These are phyloP conservation scores for Sphagnum tenellum DNA, from an alignment of 225 moss, liverwort and hornwort species.

Conservation along the genomic window DNA sequence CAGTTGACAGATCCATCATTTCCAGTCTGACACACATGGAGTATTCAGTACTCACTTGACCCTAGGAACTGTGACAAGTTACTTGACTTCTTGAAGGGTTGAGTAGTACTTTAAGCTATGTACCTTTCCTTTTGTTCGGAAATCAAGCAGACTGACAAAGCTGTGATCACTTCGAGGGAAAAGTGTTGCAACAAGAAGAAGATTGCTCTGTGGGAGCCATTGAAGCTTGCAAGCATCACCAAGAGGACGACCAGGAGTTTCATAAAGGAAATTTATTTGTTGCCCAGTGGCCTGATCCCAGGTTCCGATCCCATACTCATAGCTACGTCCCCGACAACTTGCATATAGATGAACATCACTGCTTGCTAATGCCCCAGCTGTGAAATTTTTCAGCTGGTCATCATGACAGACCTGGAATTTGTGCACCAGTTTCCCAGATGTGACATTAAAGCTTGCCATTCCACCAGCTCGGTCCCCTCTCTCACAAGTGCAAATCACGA, in stretches of 20 bases:
- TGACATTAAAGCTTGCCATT: constrained; percentile 57
- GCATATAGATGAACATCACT: constrained; percentile 48
- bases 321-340: constrained; percentile 55
- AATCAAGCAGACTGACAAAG: constrained; percentile 48
- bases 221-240: constrained; percentile 63
- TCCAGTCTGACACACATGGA: too few species aligned
- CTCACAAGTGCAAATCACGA: constrained; percentile 58
- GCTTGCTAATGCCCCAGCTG: constrained; percentile 52
- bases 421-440: constrained; percentile 48
- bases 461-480: constrained; percentile 50
- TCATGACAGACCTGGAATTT: constrained; percentile 56
- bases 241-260: constrained; percentile 44
- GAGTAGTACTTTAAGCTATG: too few species aligned
- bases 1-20: too few species aligned
- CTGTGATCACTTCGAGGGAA: constrained; percentile 59
- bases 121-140: constrained; percentile 52
- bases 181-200: constrained; percentile 51
- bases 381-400: constrained; percentile 52
- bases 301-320: constrained; percentile 52
- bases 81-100: too few species aligned
- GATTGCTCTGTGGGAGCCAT: constrained; percentile 48
- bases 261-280: constrained; percentile 48
- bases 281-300: constrained; percentile 63
- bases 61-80: too few species aligned
- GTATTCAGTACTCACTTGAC: too few species aligned